Evolutionary conservation across 2,329 filamentous ascomycete genomes (phyloP), one percentile per base, ranked within the genome.

Genomic region (Penicillium griseofulvum): DNA sequence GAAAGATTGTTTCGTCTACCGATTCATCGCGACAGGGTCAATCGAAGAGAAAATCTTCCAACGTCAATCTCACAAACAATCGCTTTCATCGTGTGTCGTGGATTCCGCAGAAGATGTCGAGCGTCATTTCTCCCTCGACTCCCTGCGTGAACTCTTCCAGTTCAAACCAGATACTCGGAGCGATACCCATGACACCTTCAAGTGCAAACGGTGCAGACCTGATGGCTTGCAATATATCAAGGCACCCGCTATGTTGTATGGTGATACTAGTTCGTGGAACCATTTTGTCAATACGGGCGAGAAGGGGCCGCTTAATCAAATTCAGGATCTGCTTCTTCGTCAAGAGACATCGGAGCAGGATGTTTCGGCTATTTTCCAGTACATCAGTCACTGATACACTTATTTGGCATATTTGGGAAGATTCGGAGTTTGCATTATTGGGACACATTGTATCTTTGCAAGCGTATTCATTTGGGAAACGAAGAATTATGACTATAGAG

Each of bases 41-140:
- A 99, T 99, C 58, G 94, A 99, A 71, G 94, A 99, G 75, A 99
- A 99, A 78, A 97, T 99, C 64, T 99, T 99, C 78, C 94, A 99
- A 74, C 88, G 95, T 10, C 94, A 99, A 70, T 96, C 90, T 0
- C 95, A 99, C 80, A 99, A 99, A 76, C 94, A 99, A 75, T 95
- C 91, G 8, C 80, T 99, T 1, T 97, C 93, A 0, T 96, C 91
- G 0, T 97, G 92, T 65, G 94, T 99, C 5, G 94, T 99, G 8
- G 94, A 99, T 74, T 92, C 89, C 3, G 93, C 91, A 1, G 93
- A 99, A 74, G 94, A 99, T 63, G 94, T 99, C 1, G 94, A 99
- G 75, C 86, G 94, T 4, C 94, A 99, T 75, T 99, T 99, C 75
- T 93, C 89, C 14, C 80, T 96, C 1, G 94, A 97, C 70, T 91